phyloP scores from a whole-genome alignment of 495 filamentous ascomycete genomes.

The Aspergillus sclerotiicarbonarius region DNA sequence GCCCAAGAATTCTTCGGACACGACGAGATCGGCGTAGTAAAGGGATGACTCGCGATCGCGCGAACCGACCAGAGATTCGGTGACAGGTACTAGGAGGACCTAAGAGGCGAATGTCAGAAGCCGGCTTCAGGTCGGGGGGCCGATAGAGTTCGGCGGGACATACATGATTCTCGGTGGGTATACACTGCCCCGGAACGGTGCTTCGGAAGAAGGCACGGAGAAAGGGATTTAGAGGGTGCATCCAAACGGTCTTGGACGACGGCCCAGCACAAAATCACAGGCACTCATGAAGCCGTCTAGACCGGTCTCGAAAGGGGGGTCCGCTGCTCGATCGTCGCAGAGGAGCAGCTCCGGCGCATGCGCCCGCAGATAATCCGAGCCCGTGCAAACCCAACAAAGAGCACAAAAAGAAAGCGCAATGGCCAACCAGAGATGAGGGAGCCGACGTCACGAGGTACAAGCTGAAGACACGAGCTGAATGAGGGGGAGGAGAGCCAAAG shows the following conservation, averaged over 20 bases:
- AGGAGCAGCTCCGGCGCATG: slow-evolving; percentile 41
- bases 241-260: slow-evolving; percentile 66
- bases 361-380: slow-evolving; percentile 25
- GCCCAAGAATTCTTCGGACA: slow-evolving; percentile 88
- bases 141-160: slow-evolving; percentile 21
- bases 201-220: slow-evolving; percentile 98
- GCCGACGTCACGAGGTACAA: neutral
- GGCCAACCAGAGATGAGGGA: neutral
- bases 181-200: slow-evolving; percentile 87
- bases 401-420: neutral
- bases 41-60: slow-evolving; percentile 84
- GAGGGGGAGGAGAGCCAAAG: neutral
- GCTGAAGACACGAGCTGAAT: neutral
- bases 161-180: slow-evolving; percentile 87
- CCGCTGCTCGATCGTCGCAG: slow-evolving; percentile 32
- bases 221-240: slow-evolving; percentile 99
- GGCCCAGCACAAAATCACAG: slow-evolving; percentile 36
- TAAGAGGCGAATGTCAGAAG: slow-evolving; percentile 29
- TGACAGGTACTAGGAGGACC: slow-evolving; percentile 91
- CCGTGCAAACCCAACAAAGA: neutral
- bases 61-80: slow-evolving; percentile 82
- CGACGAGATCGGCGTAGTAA: slow-evolving; percentile 74
- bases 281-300: slow-evolving; percentile 46
- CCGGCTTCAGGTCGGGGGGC: slow-evolving; percentile 15
- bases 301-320: slow-evolving; percentile 22